Base-by-base conservation (phyloP, 495 filamentous ascomycete genomes). In the Usnea hakonensis region DNA sequence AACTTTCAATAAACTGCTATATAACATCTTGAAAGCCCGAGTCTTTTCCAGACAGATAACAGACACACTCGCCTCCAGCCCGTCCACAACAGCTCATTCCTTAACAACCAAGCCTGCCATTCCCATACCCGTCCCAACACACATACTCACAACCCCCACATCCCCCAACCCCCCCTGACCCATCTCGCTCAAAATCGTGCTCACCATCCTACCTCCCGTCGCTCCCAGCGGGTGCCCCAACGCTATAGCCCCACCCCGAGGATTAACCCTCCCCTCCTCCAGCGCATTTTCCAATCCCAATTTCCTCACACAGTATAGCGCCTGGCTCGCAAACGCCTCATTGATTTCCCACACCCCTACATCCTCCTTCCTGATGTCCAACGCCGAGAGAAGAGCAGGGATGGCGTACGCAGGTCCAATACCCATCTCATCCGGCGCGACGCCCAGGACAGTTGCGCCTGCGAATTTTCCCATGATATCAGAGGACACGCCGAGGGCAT, bases 141-240 rank as follows among this genome's bases (percentile, higher is more conserved):
- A 95, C 90, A 95, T 91, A 72, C 86, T 90, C 41, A 89, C 85
- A 32, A 90, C 85, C 52, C 87, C 87, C 35, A 88, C 76, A 70
- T 89, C 77, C 54, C 84, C 63, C 40, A 88, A 77, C 71, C 87
- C 78, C 54, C 83, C 48, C 63, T 83, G 76, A 72, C 79, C 77
- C 72, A 88, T 67, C 74, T 90, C 87, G 26, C 80, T 82, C 68
- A 96, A 71, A 50, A 95, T 73, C 36, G 89, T 91, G 57, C 83
- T 86, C 57, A 90, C 76, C 82, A 93, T 86, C 63, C 92, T 79
- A 52, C 90, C 89, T 50, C 92, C 92, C 21, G 92, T 97, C 57
- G 90, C 90, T 48, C 92, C 92, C n/a, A 96, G 82, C 55, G 92
- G 92, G 72, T 97, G 92, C 23, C 92, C 92, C 30, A 97, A 79